phyloP scores from a whole-genome alignment of 768 basidiomycete genomes.

The Pleurotus platypus region DNA sequence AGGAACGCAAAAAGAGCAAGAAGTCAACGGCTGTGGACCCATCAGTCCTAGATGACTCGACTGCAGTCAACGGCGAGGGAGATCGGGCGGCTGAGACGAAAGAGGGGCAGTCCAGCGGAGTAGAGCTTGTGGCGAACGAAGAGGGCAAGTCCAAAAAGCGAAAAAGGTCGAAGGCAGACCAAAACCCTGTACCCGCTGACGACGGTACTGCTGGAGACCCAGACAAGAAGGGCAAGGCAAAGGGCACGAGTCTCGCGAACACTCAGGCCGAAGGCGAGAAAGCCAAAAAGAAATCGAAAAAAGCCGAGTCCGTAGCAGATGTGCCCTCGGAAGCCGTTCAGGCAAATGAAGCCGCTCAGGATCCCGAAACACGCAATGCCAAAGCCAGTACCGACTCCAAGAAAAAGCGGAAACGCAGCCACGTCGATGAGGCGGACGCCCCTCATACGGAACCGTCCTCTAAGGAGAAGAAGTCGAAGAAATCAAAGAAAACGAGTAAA shows the following conservation, averaged over 20 bases:
- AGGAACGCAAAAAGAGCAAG: constrained; percentile 20
- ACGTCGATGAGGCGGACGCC: constrained; percentile 1
- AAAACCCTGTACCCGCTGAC: not conserved
- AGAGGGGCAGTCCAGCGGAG: constrained; percentile 19
- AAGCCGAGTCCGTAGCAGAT: not conserved
- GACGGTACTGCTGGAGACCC: not conserved
- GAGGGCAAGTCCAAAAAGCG: constrained; percentile 9
- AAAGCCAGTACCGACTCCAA: not conserved
- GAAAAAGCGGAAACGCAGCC: constrained; percentile 5
- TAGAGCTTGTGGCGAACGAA: not conserved
- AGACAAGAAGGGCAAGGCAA: constrained; percentile 17
- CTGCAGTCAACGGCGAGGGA: constrained; percentile 12
- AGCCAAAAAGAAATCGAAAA: constrained; percentile 12
- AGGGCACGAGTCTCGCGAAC: constrained; percentile 8
- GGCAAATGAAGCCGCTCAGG: not conserved
- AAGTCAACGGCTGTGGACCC: constrained; percentile 15
- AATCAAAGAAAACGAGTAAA: constrained; percentile 14
- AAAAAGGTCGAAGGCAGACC: constrained; percentile 10
- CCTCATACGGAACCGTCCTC: not conserved
- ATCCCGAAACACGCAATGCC: not conserved
- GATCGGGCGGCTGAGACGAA: constrained; percentile 23
- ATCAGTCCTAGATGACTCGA: constrained; percentile 9
- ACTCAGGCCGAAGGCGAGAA: constrained; percentile 7
- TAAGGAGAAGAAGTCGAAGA: constrained; percentile 9
- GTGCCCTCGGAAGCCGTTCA: not conserved